Percentiles rank a stretch among this genome's conserved stretches.
Conservation (phyloP, 495 filamentous ascomycete species). For the Aspergillus wentii region DNA sequence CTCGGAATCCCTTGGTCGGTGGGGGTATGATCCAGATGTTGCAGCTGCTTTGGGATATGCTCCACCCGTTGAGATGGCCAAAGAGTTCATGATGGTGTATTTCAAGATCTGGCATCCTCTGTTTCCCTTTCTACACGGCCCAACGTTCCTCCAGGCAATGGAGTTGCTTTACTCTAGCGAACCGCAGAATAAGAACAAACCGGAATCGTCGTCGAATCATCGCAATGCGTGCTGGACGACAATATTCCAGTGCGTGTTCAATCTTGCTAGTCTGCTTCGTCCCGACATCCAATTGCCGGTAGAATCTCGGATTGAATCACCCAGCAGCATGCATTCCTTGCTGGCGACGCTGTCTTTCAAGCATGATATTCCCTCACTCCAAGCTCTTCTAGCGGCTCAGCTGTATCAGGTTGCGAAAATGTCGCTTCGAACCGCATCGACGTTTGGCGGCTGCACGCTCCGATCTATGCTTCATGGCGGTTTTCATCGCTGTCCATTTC, state of each 20-base stretch:
- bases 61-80: conserved; percentile 23
- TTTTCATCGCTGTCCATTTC: conserved; percentile 38
- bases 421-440: conserved; percentile 34
- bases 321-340: conserved; percentile 22
- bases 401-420: conserved; percentile 36
- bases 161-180: conserved; percentile 33
- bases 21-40: conserved; percentile 31
- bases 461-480: conserved; percentile 38
- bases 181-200: background rate
- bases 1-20: conserved; percentile 14
- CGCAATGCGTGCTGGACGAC: conserved; percentile 32
- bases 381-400: conserved; percentile 32
- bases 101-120: conserved; percentile 45
- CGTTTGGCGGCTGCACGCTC: conserved; percentile 33
- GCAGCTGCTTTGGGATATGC: conserved; percentile 20
- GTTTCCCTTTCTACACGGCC: conserved; percentile 47
- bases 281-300: conserved; percentile 20
- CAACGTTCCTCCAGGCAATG: conserved; percentile 43
- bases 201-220: conserved; percentile 8
- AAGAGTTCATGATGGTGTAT: conserved; percentile 36
- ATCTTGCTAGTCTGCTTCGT: conserved; percentile 26
- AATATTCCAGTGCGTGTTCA: conserved; percentile 36
- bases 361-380: conserved; percentile 33
- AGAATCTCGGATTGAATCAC: conserved; percentile 23
- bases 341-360: conserved; percentile 23